These are phyloP conservation scores for Chenopodium album DNA, from an alignment of 148 eudicot genomes.

Conservation along the genomic window DNA sequence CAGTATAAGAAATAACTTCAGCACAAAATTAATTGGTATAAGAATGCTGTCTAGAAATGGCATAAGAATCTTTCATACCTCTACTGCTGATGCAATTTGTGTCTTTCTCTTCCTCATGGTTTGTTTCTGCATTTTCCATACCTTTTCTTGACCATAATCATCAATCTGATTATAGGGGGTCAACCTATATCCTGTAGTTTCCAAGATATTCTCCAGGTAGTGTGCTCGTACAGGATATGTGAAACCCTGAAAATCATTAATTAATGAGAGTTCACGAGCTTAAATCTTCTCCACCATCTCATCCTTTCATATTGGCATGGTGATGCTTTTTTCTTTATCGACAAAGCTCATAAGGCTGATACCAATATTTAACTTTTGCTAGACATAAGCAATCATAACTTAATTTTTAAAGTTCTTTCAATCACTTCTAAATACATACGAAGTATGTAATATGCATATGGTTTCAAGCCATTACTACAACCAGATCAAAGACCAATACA, in stretches of 20 bases:
- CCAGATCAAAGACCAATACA: background rate
- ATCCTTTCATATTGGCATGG: background rate
- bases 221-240: slow-evolving; percentile 89
- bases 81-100: slow-evolving; percentile 93
- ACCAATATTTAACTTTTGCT: background rate
- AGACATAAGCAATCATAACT: background rate
- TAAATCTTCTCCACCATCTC: background rate
- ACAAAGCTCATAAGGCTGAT: background rate
- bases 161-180: slow-evolving; percentile 89
- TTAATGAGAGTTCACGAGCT: background rate
- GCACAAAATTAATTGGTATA: background rate
- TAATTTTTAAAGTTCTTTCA: background rate
- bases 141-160: slow-evolving; percentile 93
- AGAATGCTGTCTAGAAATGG: background rate
- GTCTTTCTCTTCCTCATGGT: slow-evolving; percentile 75
- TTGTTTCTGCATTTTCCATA: slow-evolving; percentile 98
- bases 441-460: background rate
- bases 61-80: slow-evolving; percentile 46
- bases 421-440: background rate
- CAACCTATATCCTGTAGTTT: slow-evolving; percentile 69
- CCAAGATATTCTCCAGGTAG: slow-evolving; percentile 89
- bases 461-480: background rate
- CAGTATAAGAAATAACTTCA: slow-evolving; percentile 16
- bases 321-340: background rate
- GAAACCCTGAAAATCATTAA: slow-evolving; percentile 65